Percentiles rank a stretch among this genome's conserved stretches.
These are phyloP conservation scores for Hericium rajendrae DNA, from an alignment of 768 basidiomycete species.

Conservation along the genomic window DNA sequence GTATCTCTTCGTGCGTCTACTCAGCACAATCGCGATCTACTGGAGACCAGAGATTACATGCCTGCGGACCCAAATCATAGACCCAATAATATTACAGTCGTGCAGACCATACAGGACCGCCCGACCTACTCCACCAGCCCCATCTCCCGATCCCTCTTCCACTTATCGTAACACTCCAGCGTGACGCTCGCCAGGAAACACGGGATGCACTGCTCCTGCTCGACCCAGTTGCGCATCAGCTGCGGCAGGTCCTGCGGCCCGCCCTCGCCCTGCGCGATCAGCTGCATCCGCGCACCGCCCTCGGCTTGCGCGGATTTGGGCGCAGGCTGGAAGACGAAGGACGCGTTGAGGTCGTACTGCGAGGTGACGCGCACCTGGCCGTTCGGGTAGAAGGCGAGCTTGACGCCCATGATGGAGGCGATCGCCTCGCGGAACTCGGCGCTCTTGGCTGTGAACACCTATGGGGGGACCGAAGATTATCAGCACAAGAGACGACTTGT, in stretches of 20 bases:
- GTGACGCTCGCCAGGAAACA: conserved; percentile 87
- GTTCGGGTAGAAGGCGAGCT: conserved; percentile 85
- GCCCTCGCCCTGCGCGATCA: conserved; percentile 64
- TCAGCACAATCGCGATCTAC: too few species aligned
- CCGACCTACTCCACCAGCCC: neutral
- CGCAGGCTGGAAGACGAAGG: conserved; percentile 76
- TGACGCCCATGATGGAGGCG: conserved; percentile 81
- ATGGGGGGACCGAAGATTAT: neutral
- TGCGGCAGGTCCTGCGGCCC: conserved; percentile 68
- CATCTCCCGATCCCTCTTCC: conserved; percentile 30
- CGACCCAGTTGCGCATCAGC: conserved; percentile 79
- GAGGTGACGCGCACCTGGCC: conserved; percentile 86
- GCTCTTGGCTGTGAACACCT: conserved; percentile 80
- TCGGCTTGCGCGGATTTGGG: conserved; percentile 27
- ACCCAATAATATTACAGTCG: too few species aligned
- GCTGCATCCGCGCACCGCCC: conserved; percentile 51
- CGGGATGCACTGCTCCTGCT: conserved; percentile 76
- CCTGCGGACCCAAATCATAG: too few species aligned
- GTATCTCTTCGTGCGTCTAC: too few species aligned
- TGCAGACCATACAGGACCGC: neutral
- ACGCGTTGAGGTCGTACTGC: conserved; percentile 79
- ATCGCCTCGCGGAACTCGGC: conserved; percentile 90
- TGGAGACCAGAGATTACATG: too few species aligned
- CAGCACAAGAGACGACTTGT: neutral
- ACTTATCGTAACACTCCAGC: conserved; percentile 77